Conservation (phyloP, 1,284 basidiomycete species). For the Neonothopanus nambi region DNA sequence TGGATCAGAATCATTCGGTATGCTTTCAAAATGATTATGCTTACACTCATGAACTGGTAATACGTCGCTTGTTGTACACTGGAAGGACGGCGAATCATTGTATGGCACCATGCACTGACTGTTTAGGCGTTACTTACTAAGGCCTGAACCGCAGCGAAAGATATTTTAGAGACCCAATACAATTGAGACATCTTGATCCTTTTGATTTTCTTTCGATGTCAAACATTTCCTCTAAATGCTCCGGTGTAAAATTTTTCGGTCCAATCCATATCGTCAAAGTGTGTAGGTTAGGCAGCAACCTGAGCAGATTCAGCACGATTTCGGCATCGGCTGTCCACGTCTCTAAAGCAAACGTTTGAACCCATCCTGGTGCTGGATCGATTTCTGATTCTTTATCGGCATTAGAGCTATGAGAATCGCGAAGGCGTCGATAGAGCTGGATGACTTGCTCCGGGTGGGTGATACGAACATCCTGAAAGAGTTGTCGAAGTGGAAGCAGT, state of each 20-base stretch:
- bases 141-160: conserved; percentile 65
- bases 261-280: conserved; percentile 58
- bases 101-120: background rate
- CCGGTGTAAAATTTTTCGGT: conserved; percentile 62
- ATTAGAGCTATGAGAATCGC: conserved; percentile 14
- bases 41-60: conserved; percentile 65
- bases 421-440: conserved; percentile 50
- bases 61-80: conserved; percentile 70
- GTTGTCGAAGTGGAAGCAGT: conserved; percentile 48
- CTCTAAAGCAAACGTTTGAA: conserved; percentile 51
- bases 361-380: conserved; percentile 30
- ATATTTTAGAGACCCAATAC: conserved; percentile 32
- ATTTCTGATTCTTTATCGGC: background rate
- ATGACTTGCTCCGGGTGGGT: conserved; percentile 43
- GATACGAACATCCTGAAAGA: conserved; percentile 54
- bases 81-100: background rate
- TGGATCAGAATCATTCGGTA: background rate
- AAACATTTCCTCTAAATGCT: conserved; percentile 64
- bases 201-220: conserved; percentile 29
- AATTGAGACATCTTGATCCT: conserved; percentile 16
- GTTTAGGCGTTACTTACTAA: conserved; percentile 52
- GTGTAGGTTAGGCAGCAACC: conserved; percentile 47
- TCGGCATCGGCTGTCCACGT: conserved; percentile 66
- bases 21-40: conserved; percentile 6
- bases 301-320: conserved; percentile 56